Conservation (phyloP, 257 asterid genomes). For the Nicotiana knightiana region DNA sequence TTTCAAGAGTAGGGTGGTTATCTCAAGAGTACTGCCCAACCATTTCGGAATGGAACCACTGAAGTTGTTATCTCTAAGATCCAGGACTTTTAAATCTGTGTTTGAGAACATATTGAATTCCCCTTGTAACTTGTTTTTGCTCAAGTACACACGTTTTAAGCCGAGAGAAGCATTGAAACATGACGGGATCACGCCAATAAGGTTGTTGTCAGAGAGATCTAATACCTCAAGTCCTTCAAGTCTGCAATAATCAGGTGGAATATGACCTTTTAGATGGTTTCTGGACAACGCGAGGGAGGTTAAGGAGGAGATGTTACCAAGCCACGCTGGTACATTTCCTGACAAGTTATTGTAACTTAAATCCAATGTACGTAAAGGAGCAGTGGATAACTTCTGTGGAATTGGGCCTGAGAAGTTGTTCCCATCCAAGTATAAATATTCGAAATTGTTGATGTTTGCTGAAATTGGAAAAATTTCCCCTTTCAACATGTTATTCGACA, state of each 20-base stretch:
- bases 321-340: background rate
- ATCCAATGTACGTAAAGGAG: background rate
- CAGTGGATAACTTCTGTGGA: background rate
- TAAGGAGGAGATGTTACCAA: constrained; percentile 8
- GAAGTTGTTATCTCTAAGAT: background rate
- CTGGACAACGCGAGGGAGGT: background rate
- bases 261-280: background rate
- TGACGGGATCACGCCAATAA: constrained; percentile 7
- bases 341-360: background rate
- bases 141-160: constrained; percentile 3
- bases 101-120: background rate
- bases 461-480: background rate
- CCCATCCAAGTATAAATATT: constrained; percentile 8
- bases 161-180: background rate
- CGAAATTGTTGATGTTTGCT: background rate
- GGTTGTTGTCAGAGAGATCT: constrained; percentile 5
- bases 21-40: background rate
- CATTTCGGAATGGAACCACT: constrained; percentile 1
- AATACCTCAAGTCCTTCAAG: background rate
- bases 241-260: constrained; percentile 5
- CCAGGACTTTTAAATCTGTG: background rate
- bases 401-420: constrained; percentile 17
- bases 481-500: constrained; percentile 4
- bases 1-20: background rate
- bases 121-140: background rate